phyloP scores from a whole-genome alignment of 2,329 filamentous ascomycete species.

The Didymellaceae sp. region DNA sequence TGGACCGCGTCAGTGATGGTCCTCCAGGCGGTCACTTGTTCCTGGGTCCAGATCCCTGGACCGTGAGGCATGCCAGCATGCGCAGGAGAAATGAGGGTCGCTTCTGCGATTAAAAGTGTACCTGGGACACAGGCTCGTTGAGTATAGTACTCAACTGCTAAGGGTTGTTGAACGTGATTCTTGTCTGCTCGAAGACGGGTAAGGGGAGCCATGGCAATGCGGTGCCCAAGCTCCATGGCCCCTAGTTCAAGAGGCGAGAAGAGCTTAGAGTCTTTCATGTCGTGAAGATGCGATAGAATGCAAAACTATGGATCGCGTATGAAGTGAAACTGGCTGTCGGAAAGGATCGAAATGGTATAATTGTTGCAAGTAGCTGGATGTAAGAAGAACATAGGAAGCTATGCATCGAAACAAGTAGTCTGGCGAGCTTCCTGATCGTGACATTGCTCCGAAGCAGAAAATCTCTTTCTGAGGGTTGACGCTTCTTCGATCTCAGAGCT shows the following conservation, averaged over 20 bases:
- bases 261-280: slow-evolving; percentile 18
- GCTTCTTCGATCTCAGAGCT: background rate
- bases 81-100: slow-evolving; percentile 56
- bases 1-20: slow-evolving; percentile 67
- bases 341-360: too few relatives aligned
- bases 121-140: slow-evolving; percentile 60
- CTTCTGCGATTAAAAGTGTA: slow-evolving; percentile 65
- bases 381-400: too few relatives aligned
- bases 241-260: slow-evolving; percentile 42
- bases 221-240: slow-evolving; percentile 33
- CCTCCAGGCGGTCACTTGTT: slow-evolving; percentile 61
- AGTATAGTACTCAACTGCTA: slow-evolving; percentile 58
- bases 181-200: slow-evolving; percentile 52
- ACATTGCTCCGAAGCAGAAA: too few relatives aligned
- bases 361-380: too few relatives aligned
- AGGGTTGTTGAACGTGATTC: slow-evolving; percentile 52
- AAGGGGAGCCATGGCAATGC: slow-evolving; percentile 42
- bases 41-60: slow-evolving; percentile 63
- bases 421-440: too few relatives aligned
- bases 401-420: too few relatives aligned
- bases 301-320: too few relatives aligned
- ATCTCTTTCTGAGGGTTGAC: background rate
- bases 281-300: too few relatives aligned
- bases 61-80: slow-evolving; percentile 57
- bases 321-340: too few relatives aligned